phyloP scores from a whole-genome alignment of 2,329 filamentous ascomycete species.

The Fusarium sp. region DNA sequence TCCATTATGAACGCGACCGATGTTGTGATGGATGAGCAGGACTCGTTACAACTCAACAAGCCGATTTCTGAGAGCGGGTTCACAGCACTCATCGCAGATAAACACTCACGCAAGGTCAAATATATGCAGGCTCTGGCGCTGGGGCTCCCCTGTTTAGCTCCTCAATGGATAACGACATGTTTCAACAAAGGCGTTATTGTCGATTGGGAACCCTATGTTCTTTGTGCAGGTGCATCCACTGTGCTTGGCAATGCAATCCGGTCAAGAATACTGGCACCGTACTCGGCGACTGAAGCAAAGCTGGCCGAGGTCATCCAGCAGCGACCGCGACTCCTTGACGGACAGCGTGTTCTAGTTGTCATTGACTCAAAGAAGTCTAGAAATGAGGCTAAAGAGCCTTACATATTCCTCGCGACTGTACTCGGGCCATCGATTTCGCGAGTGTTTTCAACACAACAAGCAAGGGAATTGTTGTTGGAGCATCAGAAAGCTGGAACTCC shows the following conservation, averaged over 20 bases:
- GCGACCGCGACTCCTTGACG: slow-evolving; percentile 71
- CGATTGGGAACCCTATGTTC: slow-evolving; percentile 82
- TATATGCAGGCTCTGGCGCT: slow-evolving; percentile 95
- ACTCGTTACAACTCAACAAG: slow-evolving; percentile 61
- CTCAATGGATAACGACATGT: slow-evolving; percentile 82
- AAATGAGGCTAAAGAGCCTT: slow-evolving; percentile 74
- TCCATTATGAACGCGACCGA: slow-evolving; percentile 48
- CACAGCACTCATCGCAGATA: slow-evolving; percentile 84
- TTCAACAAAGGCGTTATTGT: slow-evolving; percentile 68
- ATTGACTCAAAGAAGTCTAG: slow-evolving; percentile 64
- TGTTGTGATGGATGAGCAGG: slow-evolving; percentile 44
- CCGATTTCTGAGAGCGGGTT: slow-evolving; percentile 72
- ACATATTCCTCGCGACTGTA: slow-evolving; percentile 81
- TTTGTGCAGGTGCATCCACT: slow-evolving; percentile 83
- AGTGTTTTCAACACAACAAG: slow-evolving; percentile 72
- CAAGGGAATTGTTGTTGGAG: slow-evolving; percentile 65
- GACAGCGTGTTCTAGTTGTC: slow-evolving; percentile 76
- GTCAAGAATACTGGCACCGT: slow-evolving; percentile 74
- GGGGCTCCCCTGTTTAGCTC: slow-evolving; percentile 84
- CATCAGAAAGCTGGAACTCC: slow-evolving; percentile 55
- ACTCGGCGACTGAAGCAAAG: slow-evolving; percentile 64
- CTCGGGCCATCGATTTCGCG: slow-evolving; percentile 77
- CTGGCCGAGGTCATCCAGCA: slow-evolving; percentile 66
- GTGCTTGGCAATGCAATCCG: slow-evolving; percentile 80
- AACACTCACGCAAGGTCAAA: slow-evolving; percentile 86